Conservation (phyloP, 495 filamentous ascomycete genomes). For the Astrothelium macrocarpum region DNA sequence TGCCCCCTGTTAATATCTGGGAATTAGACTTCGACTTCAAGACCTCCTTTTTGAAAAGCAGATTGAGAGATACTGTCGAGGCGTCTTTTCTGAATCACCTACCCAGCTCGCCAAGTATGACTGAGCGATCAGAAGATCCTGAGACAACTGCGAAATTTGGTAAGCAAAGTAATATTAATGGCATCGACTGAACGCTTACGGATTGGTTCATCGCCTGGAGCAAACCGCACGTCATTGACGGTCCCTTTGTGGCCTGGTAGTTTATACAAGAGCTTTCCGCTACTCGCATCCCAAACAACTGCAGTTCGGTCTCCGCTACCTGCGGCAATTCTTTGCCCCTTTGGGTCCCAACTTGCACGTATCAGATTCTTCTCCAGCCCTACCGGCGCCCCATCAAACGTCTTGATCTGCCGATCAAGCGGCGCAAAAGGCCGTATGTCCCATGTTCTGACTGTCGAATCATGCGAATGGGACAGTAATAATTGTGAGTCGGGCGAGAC, state of each 20-base stretch:
- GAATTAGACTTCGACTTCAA: background rate
- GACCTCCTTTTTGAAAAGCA: background rate
- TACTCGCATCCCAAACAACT: constrained; percentile 77
- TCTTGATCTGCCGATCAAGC: constrained; percentile 67
- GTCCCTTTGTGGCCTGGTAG: constrained; percentile 91
- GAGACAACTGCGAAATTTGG: constrained; percentile 20
- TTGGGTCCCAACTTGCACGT: constrained; percentile 81
- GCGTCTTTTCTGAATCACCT: constrained; percentile 19
- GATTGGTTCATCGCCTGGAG: constrained; percentile 72
- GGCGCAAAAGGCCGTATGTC: constrained; percentile 93
- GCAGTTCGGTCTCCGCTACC: constrained; percentile 86
- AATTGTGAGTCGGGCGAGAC: constrained; percentile 88
- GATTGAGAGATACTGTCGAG: background rate
- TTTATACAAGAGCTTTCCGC: constrained; percentile 83
- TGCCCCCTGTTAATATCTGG: background rate
- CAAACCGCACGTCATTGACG: constrained; percentile 90
- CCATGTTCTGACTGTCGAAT: constrained; percentile 90
- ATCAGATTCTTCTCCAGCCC: constrained; percentile 90
- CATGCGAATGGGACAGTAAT: constrained; percentile 84
- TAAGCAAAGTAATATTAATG: background rate
- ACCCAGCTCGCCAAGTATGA: constrained; percentile 32
- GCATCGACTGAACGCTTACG: constrained; percentile 50
- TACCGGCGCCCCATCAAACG: constrained; percentile 77
- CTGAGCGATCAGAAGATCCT: constrained; percentile 31
- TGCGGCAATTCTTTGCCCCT: constrained; percentile 75